These are phyloP conservation scores for Dactylellina leptospora DNA, from an alignment of 2,329 filamentous ascomycete species.

Conservation along the genomic window DNA sequence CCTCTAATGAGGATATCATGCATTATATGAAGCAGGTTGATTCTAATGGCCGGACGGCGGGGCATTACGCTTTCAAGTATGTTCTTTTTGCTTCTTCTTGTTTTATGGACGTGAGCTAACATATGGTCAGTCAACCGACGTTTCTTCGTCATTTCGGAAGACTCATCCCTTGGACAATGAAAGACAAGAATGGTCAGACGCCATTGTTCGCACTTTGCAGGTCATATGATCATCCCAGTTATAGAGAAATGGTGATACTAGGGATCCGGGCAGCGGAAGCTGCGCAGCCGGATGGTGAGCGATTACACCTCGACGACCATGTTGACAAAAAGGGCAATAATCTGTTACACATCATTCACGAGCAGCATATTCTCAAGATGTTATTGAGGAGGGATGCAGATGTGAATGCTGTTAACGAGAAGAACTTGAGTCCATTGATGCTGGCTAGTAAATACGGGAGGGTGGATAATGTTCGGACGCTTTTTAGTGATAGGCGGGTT, in stretches of 20 bases:
- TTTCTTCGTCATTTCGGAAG: slow-evolving; percentile 80
- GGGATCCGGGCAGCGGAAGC: slow-evolving; percentile 77
- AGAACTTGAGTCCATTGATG: slow-evolving; percentile 94
- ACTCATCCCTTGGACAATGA: slow-evolving; percentile 85
- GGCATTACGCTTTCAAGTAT: slow-evolving; percentile 90
- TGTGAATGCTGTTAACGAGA: slow-evolving; percentile 94
- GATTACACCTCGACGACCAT: slow-evolving; percentile 91
- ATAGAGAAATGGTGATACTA: slow-evolving; percentile 84
- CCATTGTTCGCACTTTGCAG: slow-evolving; percentile 93
- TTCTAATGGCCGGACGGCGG: slow-evolving; percentile 83
- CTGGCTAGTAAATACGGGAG: slow-evolving; percentile 97
- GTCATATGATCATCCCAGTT: slow-evolving; percentile 91
- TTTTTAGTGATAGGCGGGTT: slow-evolving; percentile 87
- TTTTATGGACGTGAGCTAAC: slow-evolving; percentile 13
- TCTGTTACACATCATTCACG: slow-evolving; percentile 92
- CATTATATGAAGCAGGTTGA: slow-evolving; percentile 80
- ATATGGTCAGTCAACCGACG: slow-evolving; percentile 68
- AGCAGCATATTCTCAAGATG: slow-evolving; percentile 78
- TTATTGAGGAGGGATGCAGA: slow-evolving; percentile 90
- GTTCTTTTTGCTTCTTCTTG: neutral
- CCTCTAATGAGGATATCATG: slow-evolving; percentile 52
- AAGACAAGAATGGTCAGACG: slow-evolving; percentile 97
- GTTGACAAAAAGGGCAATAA: slow-evolving; percentile 93
- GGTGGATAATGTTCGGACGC: slow-evolving; percentile 86
- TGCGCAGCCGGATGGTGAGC: slow-evolving; percentile 78